These are phyloP conservation scores for Mycena chlorophos DNA, from an alignment of 768 basidiomycete species.

Conservation along the genomic window DNA sequence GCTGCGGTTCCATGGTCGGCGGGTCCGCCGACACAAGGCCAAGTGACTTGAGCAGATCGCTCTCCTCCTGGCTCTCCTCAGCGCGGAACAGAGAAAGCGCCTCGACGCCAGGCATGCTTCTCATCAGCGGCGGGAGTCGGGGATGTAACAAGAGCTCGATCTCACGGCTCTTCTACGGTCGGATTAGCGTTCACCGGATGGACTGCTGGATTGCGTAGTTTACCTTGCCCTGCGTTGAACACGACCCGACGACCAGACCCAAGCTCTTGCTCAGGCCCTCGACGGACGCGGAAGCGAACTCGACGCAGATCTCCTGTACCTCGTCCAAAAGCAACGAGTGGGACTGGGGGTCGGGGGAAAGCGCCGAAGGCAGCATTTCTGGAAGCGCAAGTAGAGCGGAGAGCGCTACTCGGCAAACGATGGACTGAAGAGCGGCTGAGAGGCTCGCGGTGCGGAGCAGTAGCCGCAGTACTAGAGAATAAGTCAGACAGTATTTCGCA, in stretches of 20 bases:
- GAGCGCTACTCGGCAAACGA: constrained; percentile 58
- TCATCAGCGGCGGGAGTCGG: constrained; percentile 73
- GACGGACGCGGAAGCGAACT: constrained; percentile 54
- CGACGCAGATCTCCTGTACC: constrained; percentile 49
- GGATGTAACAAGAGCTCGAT: constrained; percentile 75
- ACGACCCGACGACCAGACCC: constrained; percentile 52
- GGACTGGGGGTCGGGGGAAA: constrained; percentile 54
- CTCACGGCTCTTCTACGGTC: constrained; percentile 29
- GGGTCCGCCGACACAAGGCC: constrained; percentile 29
- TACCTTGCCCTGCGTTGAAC: constrained; percentile 25
- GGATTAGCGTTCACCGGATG: background rate
- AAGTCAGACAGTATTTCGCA: background rate
- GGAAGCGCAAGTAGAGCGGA: constrained; percentile 59
- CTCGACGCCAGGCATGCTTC: constrained; percentile 64
- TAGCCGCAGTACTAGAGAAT: constrained; percentile 47
- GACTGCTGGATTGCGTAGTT: background rate
- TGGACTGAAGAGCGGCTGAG: constrained; percentile 53
- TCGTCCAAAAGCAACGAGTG: constrained; percentile 45
- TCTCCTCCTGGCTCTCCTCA: constrained; percentile 69
- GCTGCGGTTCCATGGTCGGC: background rate
- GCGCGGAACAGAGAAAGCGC: constrained; percentile 57
- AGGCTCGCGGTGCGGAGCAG: constrained; percentile 54
- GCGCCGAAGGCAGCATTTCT: constrained; percentile 51
- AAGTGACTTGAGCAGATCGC: constrained; percentile 42
- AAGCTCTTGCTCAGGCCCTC: constrained; percentile 62